These are phyloP conservation scores for Beauveria caledonica DNA, from an alignment of 2,329 filamentous ascomycete genomes.

Conservation along the genomic window DNA sequence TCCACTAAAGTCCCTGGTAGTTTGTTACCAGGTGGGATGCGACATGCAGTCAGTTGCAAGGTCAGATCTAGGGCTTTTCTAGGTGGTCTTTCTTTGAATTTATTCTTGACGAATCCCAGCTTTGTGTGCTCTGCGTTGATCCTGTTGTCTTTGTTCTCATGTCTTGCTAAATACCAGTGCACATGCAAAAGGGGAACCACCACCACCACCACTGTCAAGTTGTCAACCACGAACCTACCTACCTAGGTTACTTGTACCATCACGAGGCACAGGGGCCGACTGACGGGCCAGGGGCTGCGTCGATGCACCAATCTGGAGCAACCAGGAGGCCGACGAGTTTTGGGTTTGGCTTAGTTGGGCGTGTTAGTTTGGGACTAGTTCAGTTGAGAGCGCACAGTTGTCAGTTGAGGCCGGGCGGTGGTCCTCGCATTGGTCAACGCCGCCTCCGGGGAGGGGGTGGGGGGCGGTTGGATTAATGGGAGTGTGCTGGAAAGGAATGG, in stretches of 20 bases:
- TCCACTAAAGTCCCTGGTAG: background rate
- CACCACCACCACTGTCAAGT: background rate
- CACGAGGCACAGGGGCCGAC: background rate
- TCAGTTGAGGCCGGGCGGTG: conserved; percentile 6
- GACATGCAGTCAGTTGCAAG: conserved; percentile 1
- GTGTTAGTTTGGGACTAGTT: conserved; percentile 1
- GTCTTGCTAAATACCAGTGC: background rate
- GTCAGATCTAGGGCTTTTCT: background rate
- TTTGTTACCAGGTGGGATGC: background rate
- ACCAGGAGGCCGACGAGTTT: conserved; percentile 5
- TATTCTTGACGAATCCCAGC: too few relatives aligned
- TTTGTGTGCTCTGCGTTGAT: background rate
- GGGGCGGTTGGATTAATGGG: background rate
- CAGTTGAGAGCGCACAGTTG: conserved; percentile 9
- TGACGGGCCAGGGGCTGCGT: conserved; percentile 1
- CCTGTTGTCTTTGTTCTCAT: too few relatives aligned
- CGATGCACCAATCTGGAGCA: conserved; percentile 9
- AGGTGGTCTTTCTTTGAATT: too few relatives aligned
- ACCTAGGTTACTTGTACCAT: background rate
- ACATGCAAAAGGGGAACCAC: background rate
- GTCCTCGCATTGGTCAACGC: background rate
- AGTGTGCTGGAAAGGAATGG: background rate
- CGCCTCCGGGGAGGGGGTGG: background rate
- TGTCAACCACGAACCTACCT: background rate
- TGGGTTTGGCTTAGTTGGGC: conserved; percentile 7